Evolutionary conservation across 495 filamentous ascomycete genomes (phyloP).

Genomic region (Lasiosphaeria ovina): DNA sequence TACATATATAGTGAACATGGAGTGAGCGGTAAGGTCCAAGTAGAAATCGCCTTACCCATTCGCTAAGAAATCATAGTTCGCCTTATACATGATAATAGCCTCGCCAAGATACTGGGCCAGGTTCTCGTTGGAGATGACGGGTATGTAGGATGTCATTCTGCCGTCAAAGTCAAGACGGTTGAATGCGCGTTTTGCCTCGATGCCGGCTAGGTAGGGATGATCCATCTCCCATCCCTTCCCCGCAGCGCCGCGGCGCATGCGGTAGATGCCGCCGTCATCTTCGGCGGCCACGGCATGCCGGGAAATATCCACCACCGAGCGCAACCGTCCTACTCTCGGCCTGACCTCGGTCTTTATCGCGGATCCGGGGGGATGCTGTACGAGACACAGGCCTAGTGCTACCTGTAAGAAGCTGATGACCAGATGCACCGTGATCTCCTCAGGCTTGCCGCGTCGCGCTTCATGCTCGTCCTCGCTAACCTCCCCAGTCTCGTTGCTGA

Average conservation of each 20-base stretch:
- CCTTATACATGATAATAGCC: slow-evolving; percentile 15
- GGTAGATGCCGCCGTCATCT: slow-evolving; percentile 4
- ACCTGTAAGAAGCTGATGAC: slow-evolving; percentile 13
- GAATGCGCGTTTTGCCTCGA: slow-evolving; percentile 9
- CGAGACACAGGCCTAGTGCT: slow-evolving; percentile 7
- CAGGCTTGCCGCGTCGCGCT: slow-evolving; percentile 11
- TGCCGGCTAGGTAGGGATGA: slow-evolving; percentile 1
- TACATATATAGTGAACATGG: not conserved
- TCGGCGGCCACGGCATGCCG: not conserved
- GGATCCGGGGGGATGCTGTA: not conserved
- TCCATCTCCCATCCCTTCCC: slow-evolving; percentile 7
- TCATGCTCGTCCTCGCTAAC: slow-evolving; percentile 15
- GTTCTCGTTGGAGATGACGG: slow-evolving; percentile 13
- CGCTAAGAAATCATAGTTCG: slow-evolving; percentile 2
- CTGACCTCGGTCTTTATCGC: not conserved
- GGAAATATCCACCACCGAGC: not conserved
- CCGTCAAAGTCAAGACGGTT: not conserved
- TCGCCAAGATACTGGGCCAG: slow-evolving; percentile 16
- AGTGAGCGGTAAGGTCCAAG: not conserved
- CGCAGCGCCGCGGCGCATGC: too few species aligned
- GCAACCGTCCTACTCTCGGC: not conserved
- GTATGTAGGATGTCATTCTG: not conserved
- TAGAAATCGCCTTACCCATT: not conserved
- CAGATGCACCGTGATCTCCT: slow-evolving; percentile 18
- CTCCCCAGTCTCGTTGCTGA: not conserved